Evolutionary conservation across 768 basidiomycete genomes (phyloP), one percentile per base, ranked within the genome.

Genomic region (Suillus subluteus): DNA sequence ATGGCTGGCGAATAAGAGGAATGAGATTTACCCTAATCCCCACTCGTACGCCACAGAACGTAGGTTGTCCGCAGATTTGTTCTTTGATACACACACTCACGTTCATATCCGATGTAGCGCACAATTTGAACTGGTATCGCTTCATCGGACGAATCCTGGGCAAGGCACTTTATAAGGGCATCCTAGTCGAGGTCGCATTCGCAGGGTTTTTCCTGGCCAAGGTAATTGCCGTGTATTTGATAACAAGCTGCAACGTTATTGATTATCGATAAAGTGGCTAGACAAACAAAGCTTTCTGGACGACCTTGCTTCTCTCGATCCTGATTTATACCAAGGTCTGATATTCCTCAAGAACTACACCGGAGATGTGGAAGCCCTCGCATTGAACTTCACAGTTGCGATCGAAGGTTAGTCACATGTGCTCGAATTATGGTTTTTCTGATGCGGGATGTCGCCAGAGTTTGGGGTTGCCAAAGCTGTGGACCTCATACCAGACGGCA

Each of bases 91-190:
- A 43, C 21, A 65, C 43, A 16, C 52, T 62, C 30, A 55, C 55
- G 15, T 58, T n/a, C 16, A 37, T 35, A 64, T 54, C 48, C 32
- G 21, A 23, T 67, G 8, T 72, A 96, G 92, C 86, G 0, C 91
- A 94, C 73, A 96, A 90, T 73, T 81, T 98, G 58, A 88, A 86
- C 52, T 99, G 97, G 97, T 99, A 93, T 74, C 86, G 89, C 1
- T 96, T 97, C 78, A 91, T 98, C 67, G 98, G 98, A 0, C 84
- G 94, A 2, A 93, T 99, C 23, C 83, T 99, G 1, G 97, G 97
- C 6, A 99, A 99, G 75, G 98, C 97, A 0, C 83, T 99, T 75
- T 99, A 99, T 72, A 94, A 98, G 63, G 96, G 96, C 1, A 98
- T 99, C 56, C 82, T 99, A 8, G 90, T 97, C 18, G 95, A 98